Evolutionary conservation across 2,329 filamentous ascomycete species (phyloP), one percentile per base, ranked within the genome.

Genomic region (Colletotrichum lindemuthianum): DNA sequence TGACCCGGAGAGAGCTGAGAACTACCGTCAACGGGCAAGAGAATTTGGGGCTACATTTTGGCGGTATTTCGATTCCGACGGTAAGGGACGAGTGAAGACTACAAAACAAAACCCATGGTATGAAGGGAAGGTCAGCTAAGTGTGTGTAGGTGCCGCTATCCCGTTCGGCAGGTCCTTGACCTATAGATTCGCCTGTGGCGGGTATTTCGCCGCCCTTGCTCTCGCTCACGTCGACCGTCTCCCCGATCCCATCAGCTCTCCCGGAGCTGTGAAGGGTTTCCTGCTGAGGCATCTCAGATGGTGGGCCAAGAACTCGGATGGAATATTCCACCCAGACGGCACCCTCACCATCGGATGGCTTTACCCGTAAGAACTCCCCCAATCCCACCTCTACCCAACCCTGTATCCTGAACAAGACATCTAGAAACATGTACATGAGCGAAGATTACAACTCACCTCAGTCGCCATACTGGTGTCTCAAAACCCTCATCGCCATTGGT

Each of bases 391-490:
- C 15, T n/a, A n/a, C 24, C 1, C 13, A 13, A 10, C 10, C 24
- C 4, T 11, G 5, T n/a, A 3, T 34, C 39, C 9, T 44, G 6
- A 8, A 10, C 45, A 6, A 39, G 9, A 10, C 4, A 4, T 33
- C 6, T 2, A n/a, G 47, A 0, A 86, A 86, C 66, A 84, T 85
- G 80, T 86, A 81, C 68, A 78, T 86, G 77, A 75, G 76, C 40
- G 84, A 87, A 69, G 81, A 85, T 66, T 86, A 87, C 70, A 86
- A 86, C 69, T 86, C 84, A 2, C 83, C 84, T 0, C 84, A 86
- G 64, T 86, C 83, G 0, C 75, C 79, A 0, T 87, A 86, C 68
- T 86, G 84, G 84, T 80, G 78, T 8, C 71, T 86, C 24, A 86
- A 86, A 60, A 79, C 80, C 0, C 77, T 86, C 3, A 72, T 84